Percentiles rank a stretch among this genome's conserved stretches.
These are phyloP conservation scores for Pelargonium myrrhifolium DNA, from an alignment of 441 rosid species.

Conservation along the genomic window DNA sequence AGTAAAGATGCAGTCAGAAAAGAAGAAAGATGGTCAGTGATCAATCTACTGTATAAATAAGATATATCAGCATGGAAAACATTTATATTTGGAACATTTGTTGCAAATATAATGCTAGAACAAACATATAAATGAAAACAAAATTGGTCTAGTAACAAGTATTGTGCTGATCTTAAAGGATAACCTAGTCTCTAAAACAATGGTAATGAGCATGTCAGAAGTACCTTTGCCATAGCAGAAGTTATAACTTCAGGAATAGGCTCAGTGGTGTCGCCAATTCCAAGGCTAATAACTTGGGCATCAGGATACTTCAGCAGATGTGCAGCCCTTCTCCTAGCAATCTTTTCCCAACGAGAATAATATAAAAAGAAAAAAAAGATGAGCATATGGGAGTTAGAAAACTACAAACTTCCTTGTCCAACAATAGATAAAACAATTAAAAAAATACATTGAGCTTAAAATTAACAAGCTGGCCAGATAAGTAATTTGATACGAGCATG, in stretches of 20 bases:
- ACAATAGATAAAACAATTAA: neutral
- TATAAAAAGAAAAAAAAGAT: neutral
- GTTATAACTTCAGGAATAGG: constrained; percentile 95
- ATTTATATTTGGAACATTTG: neutral
- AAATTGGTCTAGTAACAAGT: neutral
- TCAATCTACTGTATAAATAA: neutral
- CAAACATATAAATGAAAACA: neutral
- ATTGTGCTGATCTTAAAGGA: neutral
- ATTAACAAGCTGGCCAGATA: too few relatives aligned
- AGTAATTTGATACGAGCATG: too few relatives aligned
- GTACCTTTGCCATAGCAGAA: constrained; percentile 72
- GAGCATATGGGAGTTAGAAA: neutral
- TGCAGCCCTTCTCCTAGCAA: constrained; percentile 80
- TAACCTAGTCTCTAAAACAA: neutral
- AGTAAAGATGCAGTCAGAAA: neutral
- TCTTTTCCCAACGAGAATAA: constrained; percentile 31
- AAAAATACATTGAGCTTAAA: too few relatives aligned
- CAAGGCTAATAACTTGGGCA: constrained; percentile 85
- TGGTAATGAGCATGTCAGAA: neutral
- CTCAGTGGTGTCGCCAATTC: constrained; percentile 96
- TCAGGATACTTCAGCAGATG: constrained; percentile 81
- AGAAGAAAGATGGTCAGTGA: neutral
- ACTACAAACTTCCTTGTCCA: neutral
- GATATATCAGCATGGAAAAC: neutral
- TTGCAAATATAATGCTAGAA: neutral